Conservation (phyloP, 2,329 filamentous ascomycete species). For the Hysterium pulicare region DNA sequence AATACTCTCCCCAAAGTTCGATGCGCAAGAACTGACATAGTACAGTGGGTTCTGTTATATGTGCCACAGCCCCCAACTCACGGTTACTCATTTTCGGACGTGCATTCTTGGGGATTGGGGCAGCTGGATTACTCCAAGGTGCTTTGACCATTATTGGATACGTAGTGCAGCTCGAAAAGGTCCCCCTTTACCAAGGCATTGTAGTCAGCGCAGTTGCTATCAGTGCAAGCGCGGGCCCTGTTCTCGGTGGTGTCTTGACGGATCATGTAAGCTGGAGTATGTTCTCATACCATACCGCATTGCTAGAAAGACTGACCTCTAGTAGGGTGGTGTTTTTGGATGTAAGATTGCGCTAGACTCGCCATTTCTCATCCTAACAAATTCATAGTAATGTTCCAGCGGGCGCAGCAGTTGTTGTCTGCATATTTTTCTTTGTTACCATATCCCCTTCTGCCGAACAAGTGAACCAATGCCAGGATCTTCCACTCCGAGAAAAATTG, state of each 20-base stretch:
- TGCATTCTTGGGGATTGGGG: conserved; percentile 48
- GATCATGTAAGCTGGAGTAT: conserved; percentile 32
- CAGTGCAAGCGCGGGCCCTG: conserved; percentile 25
- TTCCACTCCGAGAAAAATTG: conserved; percentile 20
- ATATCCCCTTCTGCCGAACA: too few species aligned
- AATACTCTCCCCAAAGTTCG: neutral
- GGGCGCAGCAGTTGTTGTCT: too few species aligned
- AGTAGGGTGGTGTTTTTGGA: conserved; percentile 34
- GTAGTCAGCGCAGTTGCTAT: conserved; percentile 26
- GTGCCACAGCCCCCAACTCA: conserved; percentile 46
- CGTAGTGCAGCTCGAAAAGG: conserved; percentile 33
- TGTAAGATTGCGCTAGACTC: too few species aligned
- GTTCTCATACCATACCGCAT: too few species aligned
- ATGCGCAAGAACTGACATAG: neutral
- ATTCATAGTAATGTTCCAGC: too few species aligned
- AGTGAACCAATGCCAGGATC: conserved; percentile 12
- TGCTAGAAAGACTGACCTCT: too few species aligned
- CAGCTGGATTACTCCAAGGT: conserved; percentile 48
- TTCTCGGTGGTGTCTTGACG: conserved; percentile 38
- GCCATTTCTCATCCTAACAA: too few species aligned
- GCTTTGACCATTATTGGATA: conserved; percentile 45
- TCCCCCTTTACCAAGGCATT: conserved; percentile 28
- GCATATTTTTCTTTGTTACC: too few species aligned
- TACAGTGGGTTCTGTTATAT: conserved; percentile 48
- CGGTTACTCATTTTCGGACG: conserved; percentile 51